Conservation (phyloP, 805 yeast species). For the Kodamaea neixiangensis region DNA sequence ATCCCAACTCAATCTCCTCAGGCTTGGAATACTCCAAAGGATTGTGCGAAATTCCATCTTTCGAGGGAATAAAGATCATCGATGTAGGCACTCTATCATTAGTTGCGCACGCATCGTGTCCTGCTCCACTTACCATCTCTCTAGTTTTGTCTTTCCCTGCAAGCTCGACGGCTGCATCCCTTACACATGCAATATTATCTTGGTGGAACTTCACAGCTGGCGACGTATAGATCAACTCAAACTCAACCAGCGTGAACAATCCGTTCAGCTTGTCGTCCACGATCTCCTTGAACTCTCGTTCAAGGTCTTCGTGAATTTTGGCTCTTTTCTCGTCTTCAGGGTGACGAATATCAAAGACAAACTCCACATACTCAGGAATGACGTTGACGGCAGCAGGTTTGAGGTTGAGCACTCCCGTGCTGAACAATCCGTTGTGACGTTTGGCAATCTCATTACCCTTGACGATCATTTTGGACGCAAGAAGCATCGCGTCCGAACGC, state of each 20-base stretch:
- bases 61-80: slow-evolving; percentile 73
- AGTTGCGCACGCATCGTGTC: slow-evolving; percentile 70
- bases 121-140: slow-evolving; percentile 67
- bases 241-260: slow-evolving; percentile 36
- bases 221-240: slow-evolving; percentile 49
- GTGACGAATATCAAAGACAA: slow-evolving; percentile 64
- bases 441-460: slow-evolving; percentile 57
- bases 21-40: slow-evolving; percentile 67
- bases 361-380: slow-evolving; percentile 60
- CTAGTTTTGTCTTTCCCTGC: slow-evolving; percentile 45
- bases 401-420: slow-evolving; percentile 59
- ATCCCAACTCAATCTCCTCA: slow-evolving; percentile 62
- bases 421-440: slow-evolving; percentile 52
- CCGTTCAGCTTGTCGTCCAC: slow-evolving; percentile 28
- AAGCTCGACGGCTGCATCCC: slow-evolving; percentile 50
- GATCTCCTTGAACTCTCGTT: slow-evolving; percentile 37
- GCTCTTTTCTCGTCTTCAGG: slow-evolving; percentile 44
- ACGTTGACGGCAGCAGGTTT: slow-evolving; percentile 68
- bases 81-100: slow-evolving; percentile 62
- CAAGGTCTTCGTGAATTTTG: slow-evolving; percentile 39
- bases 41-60: slow-evolving; percentile 67
- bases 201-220: slow-evolving; percentile 59
- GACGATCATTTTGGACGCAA: slow-evolving; percentile 58
- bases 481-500: slow-evolving; percentile 62
- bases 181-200: slow-evolving; percentile 52